Conservation (phyloP, 192 early-diverging fungal species). For the Linnemannia elongata region DNA sequence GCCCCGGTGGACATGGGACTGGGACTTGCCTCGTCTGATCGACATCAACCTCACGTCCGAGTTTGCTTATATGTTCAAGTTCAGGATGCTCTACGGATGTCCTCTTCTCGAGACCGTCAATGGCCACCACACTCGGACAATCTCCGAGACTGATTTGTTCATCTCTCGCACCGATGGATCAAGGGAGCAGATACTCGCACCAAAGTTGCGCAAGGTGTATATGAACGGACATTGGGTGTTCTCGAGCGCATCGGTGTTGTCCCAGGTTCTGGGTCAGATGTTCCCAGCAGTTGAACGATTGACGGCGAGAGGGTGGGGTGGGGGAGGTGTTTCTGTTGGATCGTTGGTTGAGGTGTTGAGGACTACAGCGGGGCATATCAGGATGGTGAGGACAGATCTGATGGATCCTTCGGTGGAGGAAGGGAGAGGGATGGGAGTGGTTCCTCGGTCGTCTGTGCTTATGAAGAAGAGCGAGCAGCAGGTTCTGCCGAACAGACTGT, state of each 20-base stretch:
- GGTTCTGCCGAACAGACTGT: background rate
- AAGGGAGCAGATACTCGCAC: background rate
- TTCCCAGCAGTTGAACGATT: background rate
- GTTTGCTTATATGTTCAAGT: background rate
- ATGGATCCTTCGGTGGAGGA: background rate
- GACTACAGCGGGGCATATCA: background rate
- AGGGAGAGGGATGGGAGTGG: background rate
- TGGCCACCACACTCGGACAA: background rate
- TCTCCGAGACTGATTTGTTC: background rate
- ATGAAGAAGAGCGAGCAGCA: background rate
- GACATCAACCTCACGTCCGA: background rate
- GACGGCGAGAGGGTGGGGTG: background rate
- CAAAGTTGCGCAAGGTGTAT: background rate
- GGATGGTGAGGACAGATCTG: background rate
- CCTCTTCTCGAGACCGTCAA: background rate
- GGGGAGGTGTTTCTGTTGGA: background rate
- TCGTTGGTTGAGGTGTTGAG: background rate
- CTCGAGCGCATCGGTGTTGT: background rate
- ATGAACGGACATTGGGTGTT: background rate
- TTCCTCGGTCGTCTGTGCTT: background rate
- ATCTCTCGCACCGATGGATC: background rate
- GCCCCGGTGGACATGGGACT: background rate
- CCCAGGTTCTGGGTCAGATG: background rate
- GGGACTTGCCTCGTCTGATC: background rate
- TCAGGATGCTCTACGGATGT: background rate